Percentiles rank a stretch among this genome's conserved stretches.
These are phyloP conservation scores for Thuja plicata DNA, from an alignment of 83 land plant species.

Conservation along the genomic window DNA sequence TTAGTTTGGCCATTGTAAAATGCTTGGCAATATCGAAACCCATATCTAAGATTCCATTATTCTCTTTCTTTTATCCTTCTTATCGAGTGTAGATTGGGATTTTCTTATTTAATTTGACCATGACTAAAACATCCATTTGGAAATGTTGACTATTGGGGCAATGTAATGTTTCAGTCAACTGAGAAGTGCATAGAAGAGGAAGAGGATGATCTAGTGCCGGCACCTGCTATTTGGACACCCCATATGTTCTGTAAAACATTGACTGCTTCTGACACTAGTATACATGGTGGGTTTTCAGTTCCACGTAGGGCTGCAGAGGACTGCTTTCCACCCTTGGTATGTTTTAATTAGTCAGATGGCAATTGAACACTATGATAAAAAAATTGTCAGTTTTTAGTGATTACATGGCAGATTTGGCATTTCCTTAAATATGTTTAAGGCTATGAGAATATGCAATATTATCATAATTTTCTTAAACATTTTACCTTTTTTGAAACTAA, in stretches of 20 bases:
- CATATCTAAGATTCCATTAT: not conserved
- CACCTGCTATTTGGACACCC: conserved; percentile 38
- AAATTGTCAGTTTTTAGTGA: not conserved
- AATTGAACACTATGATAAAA: not conserved
- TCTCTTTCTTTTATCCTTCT: not conserved
- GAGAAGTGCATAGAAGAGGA: conserved; percentile 32
- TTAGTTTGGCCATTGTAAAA: not conserved
- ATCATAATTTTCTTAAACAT: not conserved
- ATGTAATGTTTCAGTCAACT: not conserved
- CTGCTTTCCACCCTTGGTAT: conserved; percentile 82
- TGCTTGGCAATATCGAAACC: not conserved
- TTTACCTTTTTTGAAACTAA: not conserved
- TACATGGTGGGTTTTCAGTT: conserved; percentile 95
- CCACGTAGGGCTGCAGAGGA: conserved; percentile 90
- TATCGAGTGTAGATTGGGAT: not conserved
- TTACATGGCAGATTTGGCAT: not conserved
- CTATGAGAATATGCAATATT: not conserved
- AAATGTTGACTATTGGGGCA: not conserved
- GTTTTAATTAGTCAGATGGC: not conserved
- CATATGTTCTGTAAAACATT: conserved; percentile 82
- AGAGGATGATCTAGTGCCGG: conserved; percentile 28
- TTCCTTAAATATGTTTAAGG: not conserved
- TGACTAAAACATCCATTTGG: not conserved
- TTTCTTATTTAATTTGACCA: not conserved
- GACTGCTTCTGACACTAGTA: conserved; percentile 89